A percentile compares a stretch with the other conserved stretches of the same genome.
phyloP scores from a whole-genome alignment of 1,284 basidiomycete species.

The Papiliotrema fonsecae region DNA sequence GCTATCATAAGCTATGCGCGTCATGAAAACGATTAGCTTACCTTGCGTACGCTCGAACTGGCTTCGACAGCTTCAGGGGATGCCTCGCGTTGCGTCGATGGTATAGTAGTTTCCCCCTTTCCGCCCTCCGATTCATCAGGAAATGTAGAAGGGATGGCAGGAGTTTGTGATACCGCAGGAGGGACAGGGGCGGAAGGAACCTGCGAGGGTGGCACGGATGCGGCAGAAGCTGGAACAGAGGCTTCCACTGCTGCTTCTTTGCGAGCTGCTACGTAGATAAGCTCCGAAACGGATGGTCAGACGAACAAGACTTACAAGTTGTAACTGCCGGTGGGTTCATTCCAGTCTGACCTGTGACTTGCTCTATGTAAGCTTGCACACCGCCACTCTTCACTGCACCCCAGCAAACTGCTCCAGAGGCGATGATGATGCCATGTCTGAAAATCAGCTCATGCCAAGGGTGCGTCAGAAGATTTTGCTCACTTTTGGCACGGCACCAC shows the following conservation, averaged over 20 bases:
- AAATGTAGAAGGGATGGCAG: conserved; percentile 31
- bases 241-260: not conserved
- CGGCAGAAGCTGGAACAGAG: not conserved
- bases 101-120: not conserved
- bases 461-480: not conserved
- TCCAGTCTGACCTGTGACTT: too few relatives aligned
- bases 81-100: not conserved
- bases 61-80: not conserved
- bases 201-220: not conserved
- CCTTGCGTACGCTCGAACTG: not conserved
- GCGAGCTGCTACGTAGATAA: not conserved
- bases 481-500: conserved; percentile 18
- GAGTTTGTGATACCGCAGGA: not conserved
- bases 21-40: not conserved
- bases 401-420: conserved; percentile 30
- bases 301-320: too few relatives aligned
- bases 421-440: conserved; percentile 16
- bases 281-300: too few relatives aligned
- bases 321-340: too few relatives aligned
- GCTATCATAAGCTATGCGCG: not conserved
- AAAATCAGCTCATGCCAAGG: too few relatives aligned
- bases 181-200: not conserved
- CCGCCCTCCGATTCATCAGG: conserved; percentile 21
- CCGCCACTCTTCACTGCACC: conserved; percentile 19
- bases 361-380: conserved; percentile 21